Evolutionary conservation across 192 early-diverging fungal genomes (phyloP).

Genomic region (Piromyces finnis): DNA sequence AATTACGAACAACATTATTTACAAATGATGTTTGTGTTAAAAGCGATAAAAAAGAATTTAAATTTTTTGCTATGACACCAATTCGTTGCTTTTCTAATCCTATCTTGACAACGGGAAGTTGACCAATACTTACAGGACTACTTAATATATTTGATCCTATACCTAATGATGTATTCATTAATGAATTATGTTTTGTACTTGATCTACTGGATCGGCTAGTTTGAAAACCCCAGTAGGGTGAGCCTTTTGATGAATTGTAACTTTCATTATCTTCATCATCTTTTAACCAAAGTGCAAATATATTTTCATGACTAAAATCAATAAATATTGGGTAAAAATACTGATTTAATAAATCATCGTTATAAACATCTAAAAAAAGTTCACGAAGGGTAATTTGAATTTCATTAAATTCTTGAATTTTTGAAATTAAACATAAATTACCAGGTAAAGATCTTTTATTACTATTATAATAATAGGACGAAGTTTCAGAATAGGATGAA

Average conservation of each 20-base stretch:
- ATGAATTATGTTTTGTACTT: background rate
- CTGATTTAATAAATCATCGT: background rate
- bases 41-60: background rate
- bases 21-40: background rate
- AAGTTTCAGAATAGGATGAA: background rate
- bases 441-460: background rate
- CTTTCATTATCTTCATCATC: background rate
- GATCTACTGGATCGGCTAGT: background rate
- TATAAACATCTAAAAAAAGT: background rate
- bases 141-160: background rate
- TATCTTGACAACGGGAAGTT: background rate
- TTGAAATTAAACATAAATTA: background rate
- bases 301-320: background rate
- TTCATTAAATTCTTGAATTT: background rate
- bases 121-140: background rate
- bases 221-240: background rate
- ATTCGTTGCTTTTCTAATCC: background rate
- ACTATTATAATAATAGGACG: background rate
- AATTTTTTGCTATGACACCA: background rate
- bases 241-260: background rate
- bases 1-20: background rate
- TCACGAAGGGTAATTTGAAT: background rate
- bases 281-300: background rate
- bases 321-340: background rate
- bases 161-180: background rate